Percentiles rank a stretch among this genome's conserved stretches.
These are phyloP conservation scores for Telfairia occidentalis DNA, from an alignment of 331 rosid species.

Conservation along the genomic window DNA sequence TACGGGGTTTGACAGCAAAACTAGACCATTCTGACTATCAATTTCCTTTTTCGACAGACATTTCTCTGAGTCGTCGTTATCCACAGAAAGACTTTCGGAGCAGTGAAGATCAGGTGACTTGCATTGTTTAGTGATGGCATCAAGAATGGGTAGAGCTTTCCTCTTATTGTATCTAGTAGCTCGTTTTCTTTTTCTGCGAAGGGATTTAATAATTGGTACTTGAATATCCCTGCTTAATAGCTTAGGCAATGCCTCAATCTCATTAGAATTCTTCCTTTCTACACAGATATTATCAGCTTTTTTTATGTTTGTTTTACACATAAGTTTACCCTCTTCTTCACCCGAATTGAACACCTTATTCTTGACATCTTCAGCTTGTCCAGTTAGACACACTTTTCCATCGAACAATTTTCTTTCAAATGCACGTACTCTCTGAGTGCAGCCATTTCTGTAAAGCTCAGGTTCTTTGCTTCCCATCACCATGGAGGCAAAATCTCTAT, in stretches of 20 bases:
- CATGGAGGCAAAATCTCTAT: constrained; percentile 42
- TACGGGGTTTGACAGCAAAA: constrained; percentile 20
- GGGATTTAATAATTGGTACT: constrained; percentile 1
- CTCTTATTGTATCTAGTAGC: constrained; percentile 8
- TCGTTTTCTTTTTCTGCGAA: constrained; percentile 10
- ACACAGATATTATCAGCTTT: not conserved
- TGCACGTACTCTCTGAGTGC: constrained; percentile 64
- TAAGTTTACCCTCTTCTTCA: constrained; percentile 10
- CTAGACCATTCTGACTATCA: constrained; percentile 32
- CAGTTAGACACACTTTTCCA: constrained; percentile 12
- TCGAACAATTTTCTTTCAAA: constrained; percentile 43
- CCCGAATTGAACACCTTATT: not conserved
- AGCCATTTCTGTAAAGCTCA: constrained; percentile 59
- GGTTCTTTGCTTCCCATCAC: constrained; percentile 43
- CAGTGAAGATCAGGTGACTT: constrained; percentile 8
- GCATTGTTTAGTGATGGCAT: not conserved
- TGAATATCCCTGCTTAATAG: not conserved
- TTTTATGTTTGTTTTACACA: not conserved
- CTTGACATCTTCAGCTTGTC: constrained; percentile 10
- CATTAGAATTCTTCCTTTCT: constrained; percentile 1
- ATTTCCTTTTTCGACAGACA: constrained; percentile 27
- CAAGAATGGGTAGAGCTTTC: not conserved
- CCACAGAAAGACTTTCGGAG: constrained; percentile 15
- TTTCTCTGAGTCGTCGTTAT: constrained; percentile 21
- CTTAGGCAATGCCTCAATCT: constrained; percentile 6